These are phyloP conservation scores for Xylaria multiplex DNA, from an alignment of 2,329 filamentous ascomycete species.

Conservation along the genomic window DNA sequence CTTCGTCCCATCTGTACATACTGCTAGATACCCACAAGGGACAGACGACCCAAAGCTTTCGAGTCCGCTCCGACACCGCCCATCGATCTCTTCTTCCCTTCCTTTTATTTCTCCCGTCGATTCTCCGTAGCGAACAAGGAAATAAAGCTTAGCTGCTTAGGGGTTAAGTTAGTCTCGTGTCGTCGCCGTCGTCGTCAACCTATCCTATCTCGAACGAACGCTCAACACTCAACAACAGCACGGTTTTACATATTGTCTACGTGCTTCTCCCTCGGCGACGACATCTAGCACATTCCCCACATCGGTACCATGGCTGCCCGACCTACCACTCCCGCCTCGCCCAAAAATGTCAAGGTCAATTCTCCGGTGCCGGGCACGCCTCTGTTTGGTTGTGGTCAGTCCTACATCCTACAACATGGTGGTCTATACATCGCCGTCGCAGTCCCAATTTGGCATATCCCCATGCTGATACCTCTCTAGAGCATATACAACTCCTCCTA, in stretches of 20 bases:
- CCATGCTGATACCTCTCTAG: conserved; percentile 54
- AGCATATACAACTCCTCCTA: conserved; percentile 77
- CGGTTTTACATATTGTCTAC: background rate
- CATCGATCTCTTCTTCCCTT: background rate
- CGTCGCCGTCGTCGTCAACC: conserved; percentile 4
- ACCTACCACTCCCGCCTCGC: conserved; percentile 49
- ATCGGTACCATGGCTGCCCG: conserved; percentile 45
- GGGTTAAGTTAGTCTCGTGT: background rate
- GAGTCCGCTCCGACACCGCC: background rate
- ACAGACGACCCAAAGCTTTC: background rate
- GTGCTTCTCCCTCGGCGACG: conserved; percentile 1
- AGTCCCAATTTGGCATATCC: conserved; percentile 14
- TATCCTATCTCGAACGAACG: background rate
- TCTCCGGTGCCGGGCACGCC: conserved; percentile 67
- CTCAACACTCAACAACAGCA: background rate
- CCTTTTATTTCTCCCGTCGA: background rate
- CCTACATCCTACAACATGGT: background rate
- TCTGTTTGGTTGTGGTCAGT: conserved; percentile 72
- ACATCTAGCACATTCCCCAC: background rate
- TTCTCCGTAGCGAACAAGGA: background rate
- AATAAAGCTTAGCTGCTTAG: background rate
- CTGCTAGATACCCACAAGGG: background rate
- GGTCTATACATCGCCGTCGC: too few relatives aligned
- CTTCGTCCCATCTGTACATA: background rate
- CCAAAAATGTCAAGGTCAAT: conserved; percentile 69